phyloP scores from a whole-genome alignment of 108 stramenopile species.

The Nannochloropsis oceanica region DNA sequence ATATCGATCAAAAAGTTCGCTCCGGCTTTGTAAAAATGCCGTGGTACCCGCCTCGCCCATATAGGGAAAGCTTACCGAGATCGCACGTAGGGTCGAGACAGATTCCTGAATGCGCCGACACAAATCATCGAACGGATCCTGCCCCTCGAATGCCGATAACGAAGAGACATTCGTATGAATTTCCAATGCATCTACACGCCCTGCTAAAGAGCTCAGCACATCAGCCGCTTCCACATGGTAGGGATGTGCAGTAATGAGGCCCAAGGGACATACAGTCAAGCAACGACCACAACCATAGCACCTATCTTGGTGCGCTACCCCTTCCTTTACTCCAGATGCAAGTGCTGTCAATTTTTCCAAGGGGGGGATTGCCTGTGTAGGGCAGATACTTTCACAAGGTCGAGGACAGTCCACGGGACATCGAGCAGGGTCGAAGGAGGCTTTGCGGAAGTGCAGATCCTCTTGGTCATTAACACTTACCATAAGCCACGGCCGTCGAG shows the following conservation, averaged over 20 bases:
- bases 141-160: not conserved
- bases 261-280: slow-evolving; percentile 32
- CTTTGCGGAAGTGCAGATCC: slow-evolving; percentile 32
- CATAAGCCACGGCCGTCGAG: slow-evolving; percentile 29
- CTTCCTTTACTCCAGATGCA: not conserved
- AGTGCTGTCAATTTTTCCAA: not conserved
- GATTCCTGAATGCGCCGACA: not conserved
- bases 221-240: not conserved
- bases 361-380: slow-evolving; percentile 20
- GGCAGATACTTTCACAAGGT: slow-evolving; percentile 31
- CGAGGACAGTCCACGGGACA: slow-evolving; percentile 26
- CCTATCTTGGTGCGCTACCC: not conserved
- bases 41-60: not conserved
- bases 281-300: slow-evolving; percentile 39
- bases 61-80: not conserved
- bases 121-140: not conserved
- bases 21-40: not conserved
- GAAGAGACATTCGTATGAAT: not conserved
- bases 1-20: not conserved
- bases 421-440: slow-evolving; percentile 16
- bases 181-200: not conserved
- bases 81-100: not conserved
- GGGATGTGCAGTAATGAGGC: slow-evolving; percentile 19
- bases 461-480: slow-evolving; percentile 33
- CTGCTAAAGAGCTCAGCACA: not conserved